Evolutionary conservation across 768 basidiomycete species (phyloP), one percentile per base, ranked within the genome.

Genomic region (Pleurotus platypus): DNA sequence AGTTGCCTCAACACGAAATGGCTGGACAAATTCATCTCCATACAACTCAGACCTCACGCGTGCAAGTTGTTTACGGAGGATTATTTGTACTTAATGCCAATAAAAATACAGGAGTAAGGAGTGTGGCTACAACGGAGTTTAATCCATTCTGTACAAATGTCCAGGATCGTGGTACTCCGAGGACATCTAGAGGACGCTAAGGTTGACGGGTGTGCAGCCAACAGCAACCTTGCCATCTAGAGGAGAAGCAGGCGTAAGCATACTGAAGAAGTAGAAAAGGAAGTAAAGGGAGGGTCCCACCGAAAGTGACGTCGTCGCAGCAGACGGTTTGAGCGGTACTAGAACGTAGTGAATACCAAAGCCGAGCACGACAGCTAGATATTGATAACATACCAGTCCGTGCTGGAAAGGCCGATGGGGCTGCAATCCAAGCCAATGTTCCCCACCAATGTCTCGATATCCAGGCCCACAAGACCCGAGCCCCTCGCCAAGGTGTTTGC

Each of bases 141-240:
- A 39, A 42, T 24, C 51, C 37, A 40, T 54, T 42, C 37, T 54
- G 42, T 54, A 27, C 42, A 37, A 42, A 20, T 22, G 24, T 26
- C 24, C 24, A 26, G 24, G 24, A 26, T 26, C 24, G 39, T 42
- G 24, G 8, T 35, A 35, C 30, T 35, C 30, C 30, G 3, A 35
- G 30, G 30, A 35, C 51, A 35, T 54, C 42, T 54, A 54, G 27
- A 54, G 35, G 51, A 42, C 51, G 42, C 24, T 26, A 3, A 54
- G 35, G 20, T 24, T 54, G 51, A 54, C 42, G 51, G 51, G 51
- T 16, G 51, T 54, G 51, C 51, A 54, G 51, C 51, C 51, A 26
- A 54, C 24, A 11, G 51, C 13, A n/a, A 54, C 18, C 20, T 22
- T 15, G 22, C 51, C 51, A 24, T 54, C 51, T 54, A 16, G 8